Evolutionary conservation across 352 stramenopile genomes (phyloP).

Genomic region (Phytophthora lateralis): DNA sequence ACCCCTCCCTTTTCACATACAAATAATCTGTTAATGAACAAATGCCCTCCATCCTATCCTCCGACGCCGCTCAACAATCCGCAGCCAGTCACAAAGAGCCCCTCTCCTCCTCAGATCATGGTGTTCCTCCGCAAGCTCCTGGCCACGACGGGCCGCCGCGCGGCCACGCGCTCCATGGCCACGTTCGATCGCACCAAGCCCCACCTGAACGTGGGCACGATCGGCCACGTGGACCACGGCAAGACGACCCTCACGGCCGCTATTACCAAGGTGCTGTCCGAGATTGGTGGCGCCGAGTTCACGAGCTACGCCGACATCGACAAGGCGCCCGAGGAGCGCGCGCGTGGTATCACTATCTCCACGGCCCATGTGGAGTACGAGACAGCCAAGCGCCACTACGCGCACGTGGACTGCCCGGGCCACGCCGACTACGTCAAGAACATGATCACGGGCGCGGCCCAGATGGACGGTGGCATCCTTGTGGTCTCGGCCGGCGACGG

Average conservation of each 20-base stretch:
- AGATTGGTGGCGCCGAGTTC: conserved; percentile 79
- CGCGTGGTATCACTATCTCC: conserved; percentile 40
- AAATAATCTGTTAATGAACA: too few relatives aligned
- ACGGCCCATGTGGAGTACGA: conserved; percentile 40
- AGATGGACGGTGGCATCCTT: conserved; percentile 95
- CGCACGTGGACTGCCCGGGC: conserved; percentile 96
- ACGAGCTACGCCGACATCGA: conserved; percentile 96
- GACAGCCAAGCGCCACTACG: conserved; percentile 43
- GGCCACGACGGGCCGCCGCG: conserved; percentile 20
- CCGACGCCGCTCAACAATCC: conserved; percentile 11
- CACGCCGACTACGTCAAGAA: conserved; percentile 92
- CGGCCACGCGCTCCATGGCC: conserved; percentile 37
- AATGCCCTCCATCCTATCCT: conserved; percentile 17
- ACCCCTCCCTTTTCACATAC: not conserved
- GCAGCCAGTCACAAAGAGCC: conserved; percentile 6
- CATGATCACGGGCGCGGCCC: conserved; percentile 97
- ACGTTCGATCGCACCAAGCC: conserved; percentile 92
- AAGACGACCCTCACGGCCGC: conserved; percentile 97
- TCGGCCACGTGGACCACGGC: conserved; percentile 97
- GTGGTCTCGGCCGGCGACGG: conserved; percentile 89
- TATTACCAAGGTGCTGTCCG: conserved; percentile 92
- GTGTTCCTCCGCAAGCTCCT: conserved; percentile 39
- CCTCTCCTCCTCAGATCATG: conserved; percentile 8
- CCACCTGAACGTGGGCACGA: conserved; percentile 98
- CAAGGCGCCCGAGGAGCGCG: conserved; percentile 89